These are phyloP conservation scores for Trichothecium roseum DNA, from an alignment of 2,329 filamentous ascomycete genomes.

Conservation along the genomic window DNA sequence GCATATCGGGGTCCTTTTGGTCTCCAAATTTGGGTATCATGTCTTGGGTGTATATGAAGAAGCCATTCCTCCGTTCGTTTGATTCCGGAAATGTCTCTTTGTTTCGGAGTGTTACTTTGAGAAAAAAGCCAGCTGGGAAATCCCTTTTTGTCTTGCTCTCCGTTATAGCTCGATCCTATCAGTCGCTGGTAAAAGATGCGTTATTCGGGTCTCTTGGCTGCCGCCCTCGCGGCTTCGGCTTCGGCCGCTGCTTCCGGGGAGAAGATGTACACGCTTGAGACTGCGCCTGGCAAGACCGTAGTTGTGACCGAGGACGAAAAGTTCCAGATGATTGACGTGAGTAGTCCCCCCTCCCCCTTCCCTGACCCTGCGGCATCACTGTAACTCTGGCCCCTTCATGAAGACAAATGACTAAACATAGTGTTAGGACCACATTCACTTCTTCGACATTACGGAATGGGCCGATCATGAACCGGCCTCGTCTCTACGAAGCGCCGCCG, in stretches of 20 bases:
- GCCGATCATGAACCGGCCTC: constrained; percentile 5
- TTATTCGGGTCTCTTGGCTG: constrained; percentile 8
- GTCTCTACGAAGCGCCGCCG: constrained; percentile 4
- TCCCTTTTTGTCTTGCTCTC: neutral
- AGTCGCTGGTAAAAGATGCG: constrained; percentile 7
- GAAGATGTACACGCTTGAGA: constrained; percentile 12
- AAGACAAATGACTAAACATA: neutral
- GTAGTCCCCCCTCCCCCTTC: too few species aligned
- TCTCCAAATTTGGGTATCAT: neutral
- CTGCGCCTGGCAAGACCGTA: constrained; percentile 10
- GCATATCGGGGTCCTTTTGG: neutral
- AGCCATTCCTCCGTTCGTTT: too few species aligned
- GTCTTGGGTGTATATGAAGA: neutral
- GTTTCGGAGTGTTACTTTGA: neutral
- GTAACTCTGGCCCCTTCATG: too few species aligned
- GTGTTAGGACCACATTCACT: constrained; percentile 10
- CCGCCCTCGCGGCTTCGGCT: constrained; percentile 9
- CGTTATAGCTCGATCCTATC: neutral
- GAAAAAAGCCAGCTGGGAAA: neutral
- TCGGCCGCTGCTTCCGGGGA: constrained; percentile 6
- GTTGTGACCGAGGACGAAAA: constrained; percentile 15
- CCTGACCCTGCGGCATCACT: neutral
- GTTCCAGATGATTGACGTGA: constrained; percentile 13
- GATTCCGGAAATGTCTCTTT: neutral
- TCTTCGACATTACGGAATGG: constrained; percentile 15